Conservation (phyloP, 257 asterid species). For the Solanum tacnaense region DNA sequence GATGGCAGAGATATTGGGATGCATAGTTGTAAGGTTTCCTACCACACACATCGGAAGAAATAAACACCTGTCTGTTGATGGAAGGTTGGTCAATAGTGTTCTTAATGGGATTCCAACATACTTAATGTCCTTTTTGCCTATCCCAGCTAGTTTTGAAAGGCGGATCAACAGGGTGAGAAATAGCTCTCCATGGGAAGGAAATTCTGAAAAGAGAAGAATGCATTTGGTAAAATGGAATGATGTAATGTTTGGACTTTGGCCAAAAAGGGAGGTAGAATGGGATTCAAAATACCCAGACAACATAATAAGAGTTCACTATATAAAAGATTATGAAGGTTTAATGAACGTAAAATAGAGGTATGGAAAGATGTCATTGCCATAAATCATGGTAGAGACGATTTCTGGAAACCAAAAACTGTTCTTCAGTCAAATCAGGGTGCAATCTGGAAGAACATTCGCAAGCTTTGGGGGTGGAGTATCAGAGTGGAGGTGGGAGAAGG, state of each 20-base stretch:
- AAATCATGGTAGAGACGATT: neutral
- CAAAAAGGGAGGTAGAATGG: neutral
- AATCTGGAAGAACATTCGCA: neutral
- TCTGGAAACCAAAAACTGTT: neutral
- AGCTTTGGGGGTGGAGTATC: neutral
- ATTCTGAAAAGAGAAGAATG: neutral
- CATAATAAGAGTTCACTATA: neutral
- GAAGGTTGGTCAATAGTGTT: neutral
- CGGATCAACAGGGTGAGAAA: neutral
- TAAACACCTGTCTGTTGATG: neutral
- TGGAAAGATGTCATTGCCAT: neutral
- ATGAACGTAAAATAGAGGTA: neutral
- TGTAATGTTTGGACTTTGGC: neutral
- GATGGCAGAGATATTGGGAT: neutral
- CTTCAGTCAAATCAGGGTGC: neutral
- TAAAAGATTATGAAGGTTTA: neutral
- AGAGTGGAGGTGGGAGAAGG: neutral
- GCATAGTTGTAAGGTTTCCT: neutral
- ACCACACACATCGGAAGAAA: neutral
- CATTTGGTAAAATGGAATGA: neutral
- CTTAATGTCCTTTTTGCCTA: neutral
- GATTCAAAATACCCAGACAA: neutral
- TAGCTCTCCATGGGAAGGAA: neutral
- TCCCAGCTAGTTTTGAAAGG: neutral
- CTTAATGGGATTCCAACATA: neutral